A percentile compares a stretch with the other conserved stretches of the same genome.
Evolutionary conservation across 108 stramenopile species (phyloP).

Genomic region (Epipyxis sp.): DNA sequence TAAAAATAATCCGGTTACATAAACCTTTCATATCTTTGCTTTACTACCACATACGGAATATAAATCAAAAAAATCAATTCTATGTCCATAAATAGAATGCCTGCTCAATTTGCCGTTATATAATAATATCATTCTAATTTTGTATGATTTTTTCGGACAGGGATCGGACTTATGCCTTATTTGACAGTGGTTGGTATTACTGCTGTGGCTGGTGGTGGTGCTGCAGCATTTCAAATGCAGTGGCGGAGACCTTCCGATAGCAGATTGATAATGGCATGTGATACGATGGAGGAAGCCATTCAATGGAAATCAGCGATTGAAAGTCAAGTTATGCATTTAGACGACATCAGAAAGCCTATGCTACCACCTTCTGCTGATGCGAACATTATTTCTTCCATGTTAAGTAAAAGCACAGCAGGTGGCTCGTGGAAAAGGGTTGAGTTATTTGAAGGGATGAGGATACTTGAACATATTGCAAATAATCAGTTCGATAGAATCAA

Average conservation of each 20-base stretch:
- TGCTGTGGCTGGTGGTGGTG: constrained; percentile 16
- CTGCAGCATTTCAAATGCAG: background rate
- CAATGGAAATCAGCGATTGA: constrained; percentile 13
- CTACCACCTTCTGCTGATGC: constrained; percentile 8
- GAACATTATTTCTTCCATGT: background rate
- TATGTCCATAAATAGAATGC: too few species aligned
- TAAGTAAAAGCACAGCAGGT: background rate
- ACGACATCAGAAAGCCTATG: background rate
- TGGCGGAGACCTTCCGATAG: constrained; percentile 2
- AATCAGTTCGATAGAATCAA: background rate
- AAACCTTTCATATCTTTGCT: too few species aligned
- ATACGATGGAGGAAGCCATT: constrained; percentile 8
- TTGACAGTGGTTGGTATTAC: constrained; percentile 22
- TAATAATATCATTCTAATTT: too few species aligned
- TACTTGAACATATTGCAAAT: background rate
- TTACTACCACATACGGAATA: too few species aligned
- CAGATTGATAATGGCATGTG: constrained; percentile 21
- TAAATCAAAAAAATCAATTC: too few species aligned
- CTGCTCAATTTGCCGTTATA: too few species aligned
- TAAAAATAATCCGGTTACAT: too few species aligned
- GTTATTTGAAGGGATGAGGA: background rate
- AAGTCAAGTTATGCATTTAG: background rate
- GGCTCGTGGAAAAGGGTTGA: constrained; percentile 3
- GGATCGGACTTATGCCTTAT: constrained; percentile 29
- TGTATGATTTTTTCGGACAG: too few species aligned